These are phyloP conservation scores for Cystobasidium sp. DNA, from an alignment of 1,284 basidiomycete species.

Conservation along the genomic window DNA sequence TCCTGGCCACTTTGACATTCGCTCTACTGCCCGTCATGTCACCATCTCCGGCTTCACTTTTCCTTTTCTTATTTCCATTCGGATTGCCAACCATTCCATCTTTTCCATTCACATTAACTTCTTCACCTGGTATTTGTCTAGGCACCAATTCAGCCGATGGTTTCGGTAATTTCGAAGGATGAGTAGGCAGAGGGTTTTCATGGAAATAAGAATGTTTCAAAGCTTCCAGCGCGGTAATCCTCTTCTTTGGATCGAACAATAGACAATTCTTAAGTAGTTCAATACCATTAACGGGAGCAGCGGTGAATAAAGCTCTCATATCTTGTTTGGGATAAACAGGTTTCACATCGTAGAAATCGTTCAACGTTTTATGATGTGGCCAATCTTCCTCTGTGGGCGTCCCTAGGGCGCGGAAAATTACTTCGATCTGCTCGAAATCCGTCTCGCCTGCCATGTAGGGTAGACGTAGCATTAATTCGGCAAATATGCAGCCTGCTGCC, in stretches of 20 bases:
- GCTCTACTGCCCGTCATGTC: slow-evolving; percentile 48
- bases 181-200: slow-evolving; percentile 70
- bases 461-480: slow-evolving; percentile 90
- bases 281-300: slow-evolving; percentile 82
- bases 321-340: slow-evolving; percentile 76
- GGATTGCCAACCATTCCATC: slow-evolving; percentile 4
- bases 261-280: slow-evolving; percentile 81
- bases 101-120: slow-evolving; percentile 31
- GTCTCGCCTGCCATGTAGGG: slow-evolving; percentile 91
- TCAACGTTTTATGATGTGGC: slow-evolving; percentile 89
- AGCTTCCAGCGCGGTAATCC: slow-evolving; percentile 80
- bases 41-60: slow-evolving; percentile 20
- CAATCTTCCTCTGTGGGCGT: slow-evolving; percentile 95
- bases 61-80: slow-evolving; percentile 32
- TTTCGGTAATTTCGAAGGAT: slow-evolving; percentile 80
- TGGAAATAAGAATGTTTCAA: slow-evolving; percentile 51
- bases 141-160: slow-evolving; percentile 63
- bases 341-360: slow-evolving; percentile 81
- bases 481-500: slow-evolving; percentile 95
- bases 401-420: slow-evolving; percentile 90
- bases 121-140: slow-evolving; percentile 62
- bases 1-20: slow-evolving; percentile 31
- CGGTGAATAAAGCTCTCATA: slow-evolving; percentile 83
- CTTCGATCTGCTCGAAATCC: slow-evolving; percentile 95
- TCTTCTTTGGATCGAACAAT: slow-evolving; percentile 80